These are phyloP conservation scores for Piper longum DNA, from an alignment of 164 flowering plant species.

Conservation along the genomic window DNA sequence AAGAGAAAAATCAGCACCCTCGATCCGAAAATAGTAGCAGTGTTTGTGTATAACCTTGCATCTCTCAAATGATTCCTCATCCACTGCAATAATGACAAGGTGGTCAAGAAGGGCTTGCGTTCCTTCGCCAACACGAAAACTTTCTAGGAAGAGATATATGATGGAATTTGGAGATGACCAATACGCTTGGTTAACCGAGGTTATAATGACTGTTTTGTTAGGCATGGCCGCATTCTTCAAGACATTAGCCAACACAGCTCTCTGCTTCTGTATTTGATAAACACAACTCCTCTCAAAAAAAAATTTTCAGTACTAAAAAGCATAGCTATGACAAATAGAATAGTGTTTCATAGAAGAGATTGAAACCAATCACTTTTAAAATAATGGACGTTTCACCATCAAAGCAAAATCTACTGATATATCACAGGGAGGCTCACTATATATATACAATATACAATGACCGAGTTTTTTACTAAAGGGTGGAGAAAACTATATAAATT, in stretches of 20 bases:
- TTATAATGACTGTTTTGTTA: slow-evolving; percentile 24
- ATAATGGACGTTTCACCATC: no score
- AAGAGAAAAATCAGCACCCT: slow-evolving; percentile 10
- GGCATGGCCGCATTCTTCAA: slow-evolving; percentile 18
- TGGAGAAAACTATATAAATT: no score
- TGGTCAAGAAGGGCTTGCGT: slow-evolving; percentile 25
- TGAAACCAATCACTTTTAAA: no score
- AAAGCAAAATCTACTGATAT: no score
- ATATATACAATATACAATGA: no score
- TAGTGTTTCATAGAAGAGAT: no score
- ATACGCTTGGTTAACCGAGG: slow-evolving; percentile 15
- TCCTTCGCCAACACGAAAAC: slow-evolving; percentile 21
- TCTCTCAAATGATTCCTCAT: slow-evolving; percentile 11
- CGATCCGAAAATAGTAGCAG: slow-evolving; percentile 18
- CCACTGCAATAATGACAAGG: slow-evolving; percentile 21
- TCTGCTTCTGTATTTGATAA: background rate
- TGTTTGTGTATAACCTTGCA: slow-evolving; percentile 25
- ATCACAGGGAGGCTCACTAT: no score
- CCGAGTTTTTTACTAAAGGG: no score
- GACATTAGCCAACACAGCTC: slow-evolving; percentile 8
- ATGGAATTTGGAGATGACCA: slow-evolving; percentile 28
- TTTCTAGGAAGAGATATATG: slow-evolving; percentile 32
- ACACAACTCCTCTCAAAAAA: background rate
- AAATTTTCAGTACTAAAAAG: background rate
- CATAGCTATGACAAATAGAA: background rate